Evolutionary conservation across 176 grass and related monocot species (phyloP).

Genomic region (Eleusine coracana): DNA sequence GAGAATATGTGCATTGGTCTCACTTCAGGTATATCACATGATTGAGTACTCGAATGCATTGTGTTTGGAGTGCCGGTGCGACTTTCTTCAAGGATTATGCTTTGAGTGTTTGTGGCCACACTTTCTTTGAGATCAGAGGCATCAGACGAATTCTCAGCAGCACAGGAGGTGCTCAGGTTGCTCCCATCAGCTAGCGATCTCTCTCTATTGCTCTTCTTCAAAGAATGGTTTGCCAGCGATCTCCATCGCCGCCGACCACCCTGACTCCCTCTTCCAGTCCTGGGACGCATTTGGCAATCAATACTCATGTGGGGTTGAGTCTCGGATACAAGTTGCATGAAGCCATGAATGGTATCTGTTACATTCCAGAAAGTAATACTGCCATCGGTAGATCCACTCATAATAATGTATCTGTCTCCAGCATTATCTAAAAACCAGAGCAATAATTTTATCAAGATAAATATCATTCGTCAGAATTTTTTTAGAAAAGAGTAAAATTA

Average conservation of each 20-base stretch:
- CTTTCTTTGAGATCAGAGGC: conserved; percentile 13
- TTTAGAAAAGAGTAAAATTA: conserved; percentile 15
- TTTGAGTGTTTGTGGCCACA: conserved; percentile 2
- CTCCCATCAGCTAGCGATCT: not conserved
- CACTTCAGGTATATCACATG: conserved; percentile 55
- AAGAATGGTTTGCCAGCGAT: conserved; percentile 53
- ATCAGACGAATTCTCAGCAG: conserved; percentile 27
- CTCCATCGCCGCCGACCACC: conserved; percentile 76
- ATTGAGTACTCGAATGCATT: conserved; percentile 28
- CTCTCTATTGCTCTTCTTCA: conserved; percentile 38
- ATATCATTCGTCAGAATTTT: conserved; percentile 21
- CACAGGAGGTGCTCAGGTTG: not conserved
- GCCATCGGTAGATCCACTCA: conserved; percentile 87
- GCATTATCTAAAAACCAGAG: conserved; percentile 43
- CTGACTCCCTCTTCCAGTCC: conserved; percentile 91
- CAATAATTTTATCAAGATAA: conserved; percentile 21
- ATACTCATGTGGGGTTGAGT: conserved; percentile 65
- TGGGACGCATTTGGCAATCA: conserved; percentile 75
- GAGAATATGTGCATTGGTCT: conserved; percentile 53
- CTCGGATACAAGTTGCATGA: conserved; percentile 73
- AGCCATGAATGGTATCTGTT: conserved; percentile 61
- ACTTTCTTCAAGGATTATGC: conserved; percentile 24
- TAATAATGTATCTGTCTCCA: conserved; percentile 64
- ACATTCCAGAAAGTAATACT: conserved; percentile 92
- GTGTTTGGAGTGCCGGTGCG: conserved; percentile 12